These are phyloP conservation scores for Phialophora tarda DNA, from an alignment of 2,329 filamentous ascomycete genomes.

Conservation along the genomic window DNA sequence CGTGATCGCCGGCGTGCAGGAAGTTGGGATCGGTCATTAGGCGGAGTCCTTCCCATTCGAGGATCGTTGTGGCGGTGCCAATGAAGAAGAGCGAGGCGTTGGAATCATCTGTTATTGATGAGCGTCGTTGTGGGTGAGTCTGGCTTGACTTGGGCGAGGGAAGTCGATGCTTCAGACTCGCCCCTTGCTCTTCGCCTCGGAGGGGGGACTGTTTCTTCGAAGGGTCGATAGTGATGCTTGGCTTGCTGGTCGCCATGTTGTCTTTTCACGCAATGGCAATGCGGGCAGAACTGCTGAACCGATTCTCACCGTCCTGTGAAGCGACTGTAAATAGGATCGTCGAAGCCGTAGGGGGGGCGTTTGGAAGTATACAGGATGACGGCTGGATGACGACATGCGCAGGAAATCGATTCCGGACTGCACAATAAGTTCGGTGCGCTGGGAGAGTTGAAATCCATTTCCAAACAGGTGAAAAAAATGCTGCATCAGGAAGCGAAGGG, in stretches of 20 bases:
- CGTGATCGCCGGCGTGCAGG: conserved; percentile 68
- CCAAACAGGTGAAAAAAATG: not conserved
- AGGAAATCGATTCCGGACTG: conserved; percentile 12
- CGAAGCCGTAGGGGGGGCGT: too few species aligned
- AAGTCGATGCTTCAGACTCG: conserved; percentile 44
- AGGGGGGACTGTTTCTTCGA: conserved; percentile 46
- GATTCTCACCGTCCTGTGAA: not conserved
- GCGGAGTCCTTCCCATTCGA: conserved; percentile 50
- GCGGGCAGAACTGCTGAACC: not conserved
- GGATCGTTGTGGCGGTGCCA: conserved; percentile 49
- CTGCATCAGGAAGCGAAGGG: not conserved
- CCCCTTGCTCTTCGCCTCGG: conserved; percentile 43
- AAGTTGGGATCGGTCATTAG: conserved; percentile 64
- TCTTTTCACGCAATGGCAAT: not conserved
- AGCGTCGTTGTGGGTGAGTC: conserved; percentile 41
- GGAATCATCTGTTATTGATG: conserved; percentile 43
- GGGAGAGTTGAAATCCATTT: not conserved
- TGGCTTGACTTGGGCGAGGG: conserved; percentile 52
- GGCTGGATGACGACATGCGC: conserved; percentile 18
- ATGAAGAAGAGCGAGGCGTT: conserved; percentile 50
- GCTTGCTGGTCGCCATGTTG: conserved; percentile 21
- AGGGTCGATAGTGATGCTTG: conserved; percentile 27
- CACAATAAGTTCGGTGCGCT: not conserved
- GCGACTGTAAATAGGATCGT: not conserved
- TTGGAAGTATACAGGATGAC: conserved; percentile 15